Conservation (phyloP, 257 asterid species). For the Salvia miltiorrhiza region DNA sequence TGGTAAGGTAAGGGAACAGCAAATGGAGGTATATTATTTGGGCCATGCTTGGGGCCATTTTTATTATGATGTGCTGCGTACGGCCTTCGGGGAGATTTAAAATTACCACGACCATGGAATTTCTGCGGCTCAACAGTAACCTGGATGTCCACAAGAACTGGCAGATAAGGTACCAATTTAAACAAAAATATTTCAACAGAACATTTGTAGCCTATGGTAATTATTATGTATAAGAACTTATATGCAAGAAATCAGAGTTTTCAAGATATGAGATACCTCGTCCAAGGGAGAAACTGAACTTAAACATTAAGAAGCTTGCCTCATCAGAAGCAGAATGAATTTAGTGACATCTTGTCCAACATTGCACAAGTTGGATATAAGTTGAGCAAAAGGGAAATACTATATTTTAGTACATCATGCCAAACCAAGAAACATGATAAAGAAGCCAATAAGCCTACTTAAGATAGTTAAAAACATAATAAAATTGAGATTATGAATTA, state of each 20-base stretch:
- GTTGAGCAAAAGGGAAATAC: neutral
- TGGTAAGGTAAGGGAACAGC: slow-evolving; percentile 46
- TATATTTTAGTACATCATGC: no score
- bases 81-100: slow-evolving; percentile 51
- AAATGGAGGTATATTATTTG: slow-evolving; percentile 53
- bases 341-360: neutral
- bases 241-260: slow-evolving; percentile 1
- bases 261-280: neutral
- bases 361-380: neutral
- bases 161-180: slow-evolving; percentile 13
- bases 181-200: neutral
- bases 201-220: neutral
- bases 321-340: neutral
- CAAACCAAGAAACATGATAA: neutral
- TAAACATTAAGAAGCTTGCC: no score
- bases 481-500: neutral
- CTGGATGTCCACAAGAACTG: slow-evolving; percentile 36
- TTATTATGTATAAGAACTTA: neutral
- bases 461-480: neutral
- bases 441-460: neutral
- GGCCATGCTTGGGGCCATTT: slow-evolving; percentile 56
- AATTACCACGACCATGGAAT: slow-evolving; percentile 52
- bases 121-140: slow-evolving; percentile 55
- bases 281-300: no score
- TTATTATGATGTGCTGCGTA: slow-evolving; percentile 46